These are phyloP conservation scores for Coniella lustricola DNA, from an alignment of 2,329 filamentous ascomycete species.

Conservation along the genomic window DNA sequence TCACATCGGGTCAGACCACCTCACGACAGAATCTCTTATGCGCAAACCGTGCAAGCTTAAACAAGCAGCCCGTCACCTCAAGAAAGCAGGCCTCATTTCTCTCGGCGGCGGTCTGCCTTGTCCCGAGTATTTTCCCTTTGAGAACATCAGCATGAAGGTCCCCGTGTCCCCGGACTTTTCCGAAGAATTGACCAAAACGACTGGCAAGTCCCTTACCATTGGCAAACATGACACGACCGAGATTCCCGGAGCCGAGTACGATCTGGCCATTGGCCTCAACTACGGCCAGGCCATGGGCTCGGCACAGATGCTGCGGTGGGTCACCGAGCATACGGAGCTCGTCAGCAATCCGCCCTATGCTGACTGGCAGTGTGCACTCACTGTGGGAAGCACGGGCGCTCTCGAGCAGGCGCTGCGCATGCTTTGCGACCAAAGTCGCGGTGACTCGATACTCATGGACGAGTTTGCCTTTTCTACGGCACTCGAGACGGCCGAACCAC, in stretches of 20 bases:
- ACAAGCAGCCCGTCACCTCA: conserved; percentile 69
- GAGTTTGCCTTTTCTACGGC: conserved; percentile 83
- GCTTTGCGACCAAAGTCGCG: conserved; percentile 61
- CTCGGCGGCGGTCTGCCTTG: conserved; percentile 88
- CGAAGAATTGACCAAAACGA: conserved; percentile 55
- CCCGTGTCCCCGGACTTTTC: conserved; percentile 64
- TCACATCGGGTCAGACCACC: conserved; percentile 34
- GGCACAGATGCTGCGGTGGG: conserved; percentile 79
- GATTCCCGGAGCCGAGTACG: conserved; percentile 38
- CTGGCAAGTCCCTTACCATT: conserved; percentile 55
- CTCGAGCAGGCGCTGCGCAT: conserved; percentile 80
- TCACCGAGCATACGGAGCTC: conserved; percentile 93
- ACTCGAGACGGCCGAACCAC: conserved; percentile 48
- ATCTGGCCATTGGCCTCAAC: conserved; percentile 85
- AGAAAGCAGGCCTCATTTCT: conserved; percentile 78
- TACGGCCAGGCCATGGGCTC: conserved; percentile 85
- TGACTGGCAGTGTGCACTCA: conserved; percentile 83
- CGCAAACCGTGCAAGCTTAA: conserved; percentile 70
- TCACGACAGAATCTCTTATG: conserved; percentile 56
- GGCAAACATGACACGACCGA: conserved; percentile 79
- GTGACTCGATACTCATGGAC: conserved; percentile 77
- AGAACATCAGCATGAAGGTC: conserved; percentile 67
- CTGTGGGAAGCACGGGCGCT: conserved; percentile 77
- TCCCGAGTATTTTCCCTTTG: conserved; percentile 86
- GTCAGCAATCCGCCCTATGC: conserved; percentile 79